A percentile compares a stretch with the other conserved stretches of the same genome.
Evolutionary conservation across 345 rosid species (phyloP).

Genomic region (Pugionium cornutum): DNA sequence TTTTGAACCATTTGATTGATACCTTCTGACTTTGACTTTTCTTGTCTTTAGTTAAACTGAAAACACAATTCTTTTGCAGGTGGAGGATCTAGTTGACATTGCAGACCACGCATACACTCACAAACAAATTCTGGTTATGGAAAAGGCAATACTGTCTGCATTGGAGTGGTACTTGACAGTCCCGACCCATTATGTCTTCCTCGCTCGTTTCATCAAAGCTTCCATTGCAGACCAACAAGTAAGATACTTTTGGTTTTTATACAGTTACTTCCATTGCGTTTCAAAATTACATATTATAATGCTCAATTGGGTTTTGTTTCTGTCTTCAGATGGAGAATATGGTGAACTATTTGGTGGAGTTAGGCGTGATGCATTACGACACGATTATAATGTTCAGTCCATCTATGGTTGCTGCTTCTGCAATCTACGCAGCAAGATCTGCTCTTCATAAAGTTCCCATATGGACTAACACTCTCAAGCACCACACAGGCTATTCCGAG

Average conservation of each 20-base stretch:
- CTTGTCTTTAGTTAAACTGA: background rate
- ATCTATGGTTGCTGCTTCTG: constrained; percentile 42
- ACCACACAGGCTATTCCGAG: constrained; percentile 41
- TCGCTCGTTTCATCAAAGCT: constrained; percentile 89
- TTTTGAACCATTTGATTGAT: background rate
- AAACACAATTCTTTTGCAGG: constrained; percentile 38
- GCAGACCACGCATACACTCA: constrained; percentile 72
- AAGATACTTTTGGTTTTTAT: background rate
- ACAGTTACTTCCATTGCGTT: background rate
- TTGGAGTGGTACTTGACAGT: constrained; percentile 90
- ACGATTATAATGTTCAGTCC: constrained; percentile 34
- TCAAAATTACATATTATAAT: background rate
- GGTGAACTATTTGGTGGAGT: constrained; percentile 75
- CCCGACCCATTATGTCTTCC: constrained; percentile 88
- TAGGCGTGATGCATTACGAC: constrained; percentile 64
- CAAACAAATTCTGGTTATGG: constrained; percentile 72
- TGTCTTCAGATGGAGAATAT: constrained; percentile 63
- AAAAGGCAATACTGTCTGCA: constrained; percentile 71
- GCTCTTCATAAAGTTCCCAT: constrained; percentile 33
- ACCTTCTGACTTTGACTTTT: background rate
- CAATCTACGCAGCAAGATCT: constrained; percentile 43
- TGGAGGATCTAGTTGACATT: constrained; percentile 73
- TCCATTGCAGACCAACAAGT: constrained; percentile 60
- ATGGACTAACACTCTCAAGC: constrained; percentile 39
- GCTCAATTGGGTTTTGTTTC: background rate